Evolutionary conservation across 2,329 filamentous ascomycete genomes (phyloP).

Genomic region (Ophiostoma novo-ulmi): DNA sequence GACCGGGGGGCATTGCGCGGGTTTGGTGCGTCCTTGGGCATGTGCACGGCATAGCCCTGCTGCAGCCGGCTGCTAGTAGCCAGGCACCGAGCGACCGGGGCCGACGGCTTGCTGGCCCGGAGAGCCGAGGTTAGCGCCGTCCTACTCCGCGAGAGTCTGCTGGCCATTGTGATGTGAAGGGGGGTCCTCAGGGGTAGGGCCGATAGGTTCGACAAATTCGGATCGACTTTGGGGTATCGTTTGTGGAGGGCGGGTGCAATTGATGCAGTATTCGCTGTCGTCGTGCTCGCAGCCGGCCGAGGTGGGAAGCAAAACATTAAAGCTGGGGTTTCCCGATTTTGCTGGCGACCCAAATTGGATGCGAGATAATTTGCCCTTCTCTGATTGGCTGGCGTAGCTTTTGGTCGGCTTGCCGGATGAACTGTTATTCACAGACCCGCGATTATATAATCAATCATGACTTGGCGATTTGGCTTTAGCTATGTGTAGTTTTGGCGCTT

Average conservation of each 20-base stretch:
- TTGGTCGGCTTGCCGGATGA: constrained; percentile 15
- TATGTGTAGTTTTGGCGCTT: too few relatives aligned
- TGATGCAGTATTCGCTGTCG: constrained; percentile 12
- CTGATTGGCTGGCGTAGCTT: constrained; percentile 25
- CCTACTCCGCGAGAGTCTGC: constrained; percentile 53
- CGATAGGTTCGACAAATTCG: constrained; percentile 4
- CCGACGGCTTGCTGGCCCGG: constrained; percentile 46
- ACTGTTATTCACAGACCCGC: constrained; percentile 20
- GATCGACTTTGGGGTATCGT: background rate
- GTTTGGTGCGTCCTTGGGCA: constrained; percentile 60
- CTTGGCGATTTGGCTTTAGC: background rate
- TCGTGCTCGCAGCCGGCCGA: constrained; percentile 16
- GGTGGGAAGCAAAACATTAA: constrained; percentile 18
- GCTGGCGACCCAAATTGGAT: constrained; percentile 13
- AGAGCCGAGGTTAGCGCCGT: constrained; percentile 50
- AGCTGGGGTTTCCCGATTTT: constrained; percentile 21
- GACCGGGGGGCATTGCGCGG: constrained; percentile 60
- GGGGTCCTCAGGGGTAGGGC: background rate
- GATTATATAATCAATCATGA: background rate
- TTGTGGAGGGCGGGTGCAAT: background rate
- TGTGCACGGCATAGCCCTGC: constrained; percentile 45
- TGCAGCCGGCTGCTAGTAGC: constrained; percentile 43
- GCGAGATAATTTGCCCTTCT: constrained; percentile 26
- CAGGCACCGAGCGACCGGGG: constrained; percentile 45
- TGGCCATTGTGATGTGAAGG: constrained; percentile 48